A percentile compares a stretch with the other conserved stretches of the same genome.
Conservation (phyloP, 768 basidiomycete genomes). For the Phaffia tasmanica region DNA sequence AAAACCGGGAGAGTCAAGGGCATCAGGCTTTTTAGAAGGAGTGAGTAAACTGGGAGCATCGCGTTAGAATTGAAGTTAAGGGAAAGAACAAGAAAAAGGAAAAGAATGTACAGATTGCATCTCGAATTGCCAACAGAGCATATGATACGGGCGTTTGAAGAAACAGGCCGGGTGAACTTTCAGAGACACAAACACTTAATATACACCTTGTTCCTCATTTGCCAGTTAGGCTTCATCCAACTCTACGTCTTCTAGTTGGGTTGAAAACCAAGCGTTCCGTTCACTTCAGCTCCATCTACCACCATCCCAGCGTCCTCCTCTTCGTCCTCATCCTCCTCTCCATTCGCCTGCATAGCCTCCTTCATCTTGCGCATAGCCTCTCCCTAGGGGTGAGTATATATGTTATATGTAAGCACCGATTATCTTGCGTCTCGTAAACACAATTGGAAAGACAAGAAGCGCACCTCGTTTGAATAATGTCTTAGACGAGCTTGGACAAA, state of each 20-base stretch:
- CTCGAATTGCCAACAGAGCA: no score
- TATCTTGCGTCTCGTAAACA: conserved; percentile 43
- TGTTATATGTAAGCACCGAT: conserved; percentile 54
- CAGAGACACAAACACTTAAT: no score
- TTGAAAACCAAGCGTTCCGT: not conserved
- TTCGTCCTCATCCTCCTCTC: not conserved
- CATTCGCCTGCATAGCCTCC: not conserved
- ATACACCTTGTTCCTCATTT: no score
- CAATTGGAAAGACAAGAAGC: conserved; percentile 5
- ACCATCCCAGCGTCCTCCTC: conserved; percentile 1
- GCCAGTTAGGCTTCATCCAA: no score
- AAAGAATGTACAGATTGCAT: no score
- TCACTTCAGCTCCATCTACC: conserved; percentile 6
- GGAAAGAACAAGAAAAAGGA: no score
- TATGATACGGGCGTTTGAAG: no score
- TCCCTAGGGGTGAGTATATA: conserved; percentile 42
- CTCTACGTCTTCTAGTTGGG: not conserved
- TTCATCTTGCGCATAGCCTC: conserved; percentile 23
- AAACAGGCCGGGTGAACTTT: no score
- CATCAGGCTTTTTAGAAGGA: no score
- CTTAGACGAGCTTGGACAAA: conserved; percentile 39
- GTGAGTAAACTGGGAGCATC: no score
- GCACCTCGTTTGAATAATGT: conserved; percentile 74
- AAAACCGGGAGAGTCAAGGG: no score
- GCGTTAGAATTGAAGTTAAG: no score